A percentile compares a stretch with the other conserved stretches of the same genome.
phyloP scores from a whole-genome alignment of 2,329 filamentous ascomycete genomes.

The Pseudopyricularia javanii region DNA sequence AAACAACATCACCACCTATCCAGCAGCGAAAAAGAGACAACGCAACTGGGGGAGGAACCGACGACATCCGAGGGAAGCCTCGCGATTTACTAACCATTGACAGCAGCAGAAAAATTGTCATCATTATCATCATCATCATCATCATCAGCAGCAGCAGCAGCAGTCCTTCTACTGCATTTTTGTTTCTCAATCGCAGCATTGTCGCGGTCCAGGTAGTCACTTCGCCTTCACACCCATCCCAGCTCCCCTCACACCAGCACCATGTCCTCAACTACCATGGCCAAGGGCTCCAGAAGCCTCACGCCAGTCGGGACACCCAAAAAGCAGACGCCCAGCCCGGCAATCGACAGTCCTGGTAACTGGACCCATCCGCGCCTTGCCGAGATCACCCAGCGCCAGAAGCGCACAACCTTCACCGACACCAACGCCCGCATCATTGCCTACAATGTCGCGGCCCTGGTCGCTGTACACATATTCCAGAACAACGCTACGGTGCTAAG shows the following conservation, averaged over 20 bases:
- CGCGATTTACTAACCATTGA: conserved; percentile 1
- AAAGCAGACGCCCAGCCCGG: conserved; percentile 6
- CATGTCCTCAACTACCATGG: conserved; percentile 3
- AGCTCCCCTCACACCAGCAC: neutral
- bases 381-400: conserved; percentile 74
- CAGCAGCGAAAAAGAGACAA: neutral
- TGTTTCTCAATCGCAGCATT: neutral
- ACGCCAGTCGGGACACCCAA: conserved; percentile 3
- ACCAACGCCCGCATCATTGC: conserved; percentile 59
- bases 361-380: conserved; percentile 85
- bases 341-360: conserved; percentile 53
- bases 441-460: conserved; percentile 43
- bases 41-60: neutral
- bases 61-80: conserved; percentile 2
- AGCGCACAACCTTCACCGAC: conserved; percentile 66
- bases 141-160: neutral
- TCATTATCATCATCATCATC: too few relatives aligned
- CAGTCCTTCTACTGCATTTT: neutral
- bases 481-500: neutral
- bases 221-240: neutral
- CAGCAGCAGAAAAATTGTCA: neutral
- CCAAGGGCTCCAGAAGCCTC: neutral
- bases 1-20: neutral
- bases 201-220: neutral
- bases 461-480: conserved; percentile 14